Evolutionary conservation across 2,329 filamentous ascomycete species (phyloP).

Genomic region (Diaporthe nobilis): DNA sequence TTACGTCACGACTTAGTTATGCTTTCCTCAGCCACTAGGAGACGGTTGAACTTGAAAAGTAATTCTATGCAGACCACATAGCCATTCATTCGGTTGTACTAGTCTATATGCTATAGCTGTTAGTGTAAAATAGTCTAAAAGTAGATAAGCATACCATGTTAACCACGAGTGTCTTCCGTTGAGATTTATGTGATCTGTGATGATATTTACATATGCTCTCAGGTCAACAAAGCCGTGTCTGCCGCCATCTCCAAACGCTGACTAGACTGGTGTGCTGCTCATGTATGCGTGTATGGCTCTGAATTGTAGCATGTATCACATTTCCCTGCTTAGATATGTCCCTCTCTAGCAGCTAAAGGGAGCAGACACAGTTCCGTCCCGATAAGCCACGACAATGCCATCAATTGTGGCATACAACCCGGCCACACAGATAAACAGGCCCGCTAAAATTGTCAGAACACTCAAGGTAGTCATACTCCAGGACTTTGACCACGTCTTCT

Average conservation of each 20-base stretch:
- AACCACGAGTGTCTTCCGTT: not conserved
- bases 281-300: not conserved
- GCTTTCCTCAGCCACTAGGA: not conserved
- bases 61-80: not conserved
- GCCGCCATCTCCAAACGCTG: not conserved
- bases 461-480: slow-evolving; percentile 57
- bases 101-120: not conserved
- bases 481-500: slow-evolving; percentile 53
- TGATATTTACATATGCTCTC: not conserved
- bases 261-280: too few relatives aligned
- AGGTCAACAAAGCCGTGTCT: not conserved
- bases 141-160: not conserved
- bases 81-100: not conserved
- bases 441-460: slow-evolving; percentile 58
- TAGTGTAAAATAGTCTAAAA: not conserved
- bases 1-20: not conserved
- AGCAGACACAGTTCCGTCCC: slow-evolving; percentile 37
- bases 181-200: not conserved
- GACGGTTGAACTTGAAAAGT: not conserved
- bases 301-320: not conserved
- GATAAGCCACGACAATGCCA: slow-evolving; percentile 43
- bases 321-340: not conserved
- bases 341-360: slow-evolving; percentile 37
- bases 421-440: slow-evolving; percentile 63
- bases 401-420: slow-evolving; percentile 65